Conservation (phyloP, 352 stramenopile genomes). For the Phytophthora multivora region DNA sequence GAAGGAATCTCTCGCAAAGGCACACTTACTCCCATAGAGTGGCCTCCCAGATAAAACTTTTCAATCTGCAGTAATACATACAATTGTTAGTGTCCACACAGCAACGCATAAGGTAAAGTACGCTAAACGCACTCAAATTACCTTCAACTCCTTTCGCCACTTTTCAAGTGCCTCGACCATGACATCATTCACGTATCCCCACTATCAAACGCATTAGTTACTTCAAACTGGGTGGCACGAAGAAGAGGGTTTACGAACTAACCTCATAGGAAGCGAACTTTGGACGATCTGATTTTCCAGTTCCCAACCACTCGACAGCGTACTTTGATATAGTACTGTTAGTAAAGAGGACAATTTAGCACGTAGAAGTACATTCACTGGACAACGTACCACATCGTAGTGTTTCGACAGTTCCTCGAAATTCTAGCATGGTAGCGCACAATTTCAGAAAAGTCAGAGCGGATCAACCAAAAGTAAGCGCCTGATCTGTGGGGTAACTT, state of each 20-base stretch:
- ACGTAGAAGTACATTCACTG: background rate
- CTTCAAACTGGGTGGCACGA: no score
- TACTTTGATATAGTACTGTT: slow-evolving; percentile 38
- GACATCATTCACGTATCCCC: slow-evolving; percentile 60
- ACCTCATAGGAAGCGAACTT: slow-evolving; percentile 65
- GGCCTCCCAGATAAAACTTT: slow-evolving; percentile 62
- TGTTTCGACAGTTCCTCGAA: slow-evolving; percentile 59
- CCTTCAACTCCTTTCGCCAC: slow-evolving; percentile 66
- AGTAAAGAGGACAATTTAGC: background rate
- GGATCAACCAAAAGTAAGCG: background rate
- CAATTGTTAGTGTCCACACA: no score
- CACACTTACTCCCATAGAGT: slow-evolving; percentile 63
- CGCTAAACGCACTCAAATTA: slow-evolving; percentile 4
- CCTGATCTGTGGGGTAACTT: slow-evolving; percentile 17
- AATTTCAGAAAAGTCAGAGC: background rate
- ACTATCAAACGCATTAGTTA: slow-evolving; percentile 24
- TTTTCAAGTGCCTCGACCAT: slow-evolving; percentile 64
- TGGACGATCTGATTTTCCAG: slow-evolving; percentile 64
- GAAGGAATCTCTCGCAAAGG: background rate
- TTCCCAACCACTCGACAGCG: slow-evolving; percentile 72
- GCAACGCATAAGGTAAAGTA: no score
- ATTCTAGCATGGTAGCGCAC: slow-evolving; percentile 39
- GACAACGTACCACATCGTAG: slow-evolving; percentile 50
- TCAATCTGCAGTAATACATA: slow-evolving; percentile 36
- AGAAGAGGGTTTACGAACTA: background rate